Conservation (phyloP, 805 yeast genomes). For the Danielozyma ontarioensis region DNA sequence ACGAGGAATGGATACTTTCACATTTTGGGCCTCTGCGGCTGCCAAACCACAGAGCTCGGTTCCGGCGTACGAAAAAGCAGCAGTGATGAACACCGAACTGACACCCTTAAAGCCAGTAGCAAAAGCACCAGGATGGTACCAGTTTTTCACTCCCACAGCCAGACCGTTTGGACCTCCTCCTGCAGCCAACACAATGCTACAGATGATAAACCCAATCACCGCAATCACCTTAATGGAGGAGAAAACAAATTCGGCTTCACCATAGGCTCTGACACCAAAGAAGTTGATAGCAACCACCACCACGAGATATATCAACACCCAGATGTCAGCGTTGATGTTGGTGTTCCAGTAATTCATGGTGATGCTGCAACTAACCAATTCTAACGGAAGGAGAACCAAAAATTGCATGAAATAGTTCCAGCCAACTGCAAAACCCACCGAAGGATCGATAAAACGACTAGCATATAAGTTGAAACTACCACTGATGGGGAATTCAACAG, state of each 20-base stretch:
- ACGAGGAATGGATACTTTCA: constrained; percentile 31
- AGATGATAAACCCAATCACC: constrained; percentile 42
- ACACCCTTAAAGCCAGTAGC: constrained; percentile 43
- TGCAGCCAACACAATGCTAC: constrained; percentile 43
- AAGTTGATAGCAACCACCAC: constrained; percentile 44
- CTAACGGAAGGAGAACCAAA: constrained; percentile 54
- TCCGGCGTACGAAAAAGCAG: constrained; percentile 39
- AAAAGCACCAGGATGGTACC: constrained; percentile 53
- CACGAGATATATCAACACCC: constrained; percentile 53
- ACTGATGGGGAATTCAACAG: constrained; percentile 48
- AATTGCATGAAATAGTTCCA: constrained; percentile 63
- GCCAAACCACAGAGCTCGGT: constrained; percentile 39
- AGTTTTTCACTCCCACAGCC: constrained; percentile 45
- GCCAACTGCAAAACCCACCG: constrained; percentile 68
- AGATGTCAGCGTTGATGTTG: constrained; percentile 51
- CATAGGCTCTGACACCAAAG: constrained; percentile 50
- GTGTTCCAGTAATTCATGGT: constrained; percentile 54
- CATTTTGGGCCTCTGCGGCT: constrained; percentile 37
- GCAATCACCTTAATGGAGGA: constrained; percentile 45
- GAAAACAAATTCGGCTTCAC: constrained; percentile 52
- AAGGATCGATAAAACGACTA: constrained; percentile 62
- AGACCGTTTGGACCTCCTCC: constrained; percentile 52
- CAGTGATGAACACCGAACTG: constrained; percentile 34
- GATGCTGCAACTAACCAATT: constrained; percentile 55
- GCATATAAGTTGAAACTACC: constrained; percentile 57